Evolutionary conservation across 768 basidiomycete species (phyloP).

Genomic region (Boletales sp.): DNA sequence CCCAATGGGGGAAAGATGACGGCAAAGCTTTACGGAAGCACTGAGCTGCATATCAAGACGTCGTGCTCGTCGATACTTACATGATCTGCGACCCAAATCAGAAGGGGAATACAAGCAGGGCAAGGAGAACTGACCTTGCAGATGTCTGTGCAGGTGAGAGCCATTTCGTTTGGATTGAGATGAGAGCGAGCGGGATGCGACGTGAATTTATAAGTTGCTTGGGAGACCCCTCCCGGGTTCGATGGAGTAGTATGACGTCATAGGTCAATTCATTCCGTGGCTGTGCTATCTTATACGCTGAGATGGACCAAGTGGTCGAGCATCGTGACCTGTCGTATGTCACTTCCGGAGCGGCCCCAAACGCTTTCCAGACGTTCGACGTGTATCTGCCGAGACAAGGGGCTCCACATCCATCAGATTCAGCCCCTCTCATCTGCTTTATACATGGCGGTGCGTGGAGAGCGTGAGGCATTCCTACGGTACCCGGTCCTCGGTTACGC

Average conservation of each 20-base stretch:
- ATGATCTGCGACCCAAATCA: constrained; percentile 38
- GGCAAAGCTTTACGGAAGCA: constrained; percentile 44
- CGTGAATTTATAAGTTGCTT: constrained; percentile 13
- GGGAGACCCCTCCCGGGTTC: neutral
- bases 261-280: neutral
- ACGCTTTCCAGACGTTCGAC: constrained; percentile 51
- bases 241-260: constrained; percentile 25
- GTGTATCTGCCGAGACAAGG: constrained; percentile 36
- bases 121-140: constrained; percentile 56
- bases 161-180: constrained; percentile 43
- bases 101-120: neutral
- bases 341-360: constrained; percentile 12
- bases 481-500: neutral
- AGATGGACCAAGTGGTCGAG: constrained; percentile 18
- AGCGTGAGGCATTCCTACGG: constrained; percentile 44
- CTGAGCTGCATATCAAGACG: constrained; percentile 10
- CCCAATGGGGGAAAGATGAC: constrained; percentile 79
- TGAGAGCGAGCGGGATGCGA: neutral
- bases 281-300: too few relatives aligned
- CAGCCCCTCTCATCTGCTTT: constrained; percentile 57
- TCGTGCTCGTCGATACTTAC: constrained; percentile 23
- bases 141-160: constrained; percentile 70
- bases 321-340: constrained; percentile 36
- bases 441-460: constrained; percentile 86
- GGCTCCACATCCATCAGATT: neutral